Percentiles rank a stretch among this genome's conserved stretches.
phyloP scores from a whole-genome alignment of 2,329 filamentous ascomycete genomes.

The Fusarium pseudograminearum region DNA sequence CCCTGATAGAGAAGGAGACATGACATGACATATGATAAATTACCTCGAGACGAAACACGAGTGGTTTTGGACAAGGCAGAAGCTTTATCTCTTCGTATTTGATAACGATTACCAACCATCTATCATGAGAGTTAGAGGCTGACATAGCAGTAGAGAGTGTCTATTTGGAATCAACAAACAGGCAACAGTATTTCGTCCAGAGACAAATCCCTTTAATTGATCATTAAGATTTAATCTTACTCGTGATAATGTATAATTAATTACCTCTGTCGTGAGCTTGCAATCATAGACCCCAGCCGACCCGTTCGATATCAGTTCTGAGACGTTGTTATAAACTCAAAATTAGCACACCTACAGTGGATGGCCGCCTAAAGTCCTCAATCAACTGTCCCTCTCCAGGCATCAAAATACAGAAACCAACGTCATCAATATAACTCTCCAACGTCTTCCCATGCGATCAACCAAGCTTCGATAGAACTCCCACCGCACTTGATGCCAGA shows the following conservation, averaged over 20 bases:
- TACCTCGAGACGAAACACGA: neutral
- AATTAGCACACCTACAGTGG: slow-evolving; percentile 34
- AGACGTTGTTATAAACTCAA: slow-evolving; percentile 12
- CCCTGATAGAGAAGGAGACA: neutral
- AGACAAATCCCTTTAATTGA: neutral
- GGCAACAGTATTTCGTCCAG: neutral
- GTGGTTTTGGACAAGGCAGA: slow-evolving; percentile 1
- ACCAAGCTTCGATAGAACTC: slow-evolving; percentile 9
- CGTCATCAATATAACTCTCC: slow-evolving; percentile 28
- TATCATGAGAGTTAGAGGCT: neutral
- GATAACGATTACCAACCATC: slow-evolving; percentile 14
- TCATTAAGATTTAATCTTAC: neutral
- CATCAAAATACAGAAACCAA: slow-evolving; percentile 35
- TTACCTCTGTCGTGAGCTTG: neutral
- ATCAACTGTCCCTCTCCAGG: slow-evolving; percentile 26
- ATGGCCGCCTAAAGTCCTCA: slow-evolving; percentile 23
- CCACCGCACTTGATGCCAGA: slow-evolving; percentile 38
- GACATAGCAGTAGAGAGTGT: neutral
- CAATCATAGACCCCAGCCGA: neutral
- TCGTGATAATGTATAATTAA: neutral
- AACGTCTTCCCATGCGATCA: neutral
- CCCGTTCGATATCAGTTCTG: slow-evolving; percentile 4
- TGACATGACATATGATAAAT: neutral
- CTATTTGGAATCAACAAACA: neutral
- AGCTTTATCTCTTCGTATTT: neutral